A percentile compares a stretch with the other conserved stretches of the same genome.
Evolutionary conservation across 1,284 basidiomycete species (phyloP).

Genomic region (Ceratobasidium sp.): DNA sequence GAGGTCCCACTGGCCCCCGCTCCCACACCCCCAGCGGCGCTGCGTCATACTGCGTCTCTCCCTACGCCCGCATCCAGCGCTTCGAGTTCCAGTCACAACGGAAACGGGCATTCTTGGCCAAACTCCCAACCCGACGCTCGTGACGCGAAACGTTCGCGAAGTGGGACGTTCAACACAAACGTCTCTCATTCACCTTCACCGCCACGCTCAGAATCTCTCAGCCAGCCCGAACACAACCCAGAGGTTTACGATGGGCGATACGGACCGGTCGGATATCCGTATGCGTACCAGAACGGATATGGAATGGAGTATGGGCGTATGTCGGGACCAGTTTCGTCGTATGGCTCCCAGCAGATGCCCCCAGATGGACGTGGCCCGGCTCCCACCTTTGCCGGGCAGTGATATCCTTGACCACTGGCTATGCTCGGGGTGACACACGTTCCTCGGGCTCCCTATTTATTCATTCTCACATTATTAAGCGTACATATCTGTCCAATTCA

Average conservation of each 20-base stretch:
- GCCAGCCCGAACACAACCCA: slow-evolving; percentile 11
- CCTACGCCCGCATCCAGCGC: background rate
- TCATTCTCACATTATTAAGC: slow-evolving; percentile 9
- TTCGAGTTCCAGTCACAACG: background rate
- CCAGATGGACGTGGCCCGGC: slow-evolving; percentile 3
- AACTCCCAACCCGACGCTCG: background rate
- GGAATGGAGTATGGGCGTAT: slow-evolving; percentile 15
- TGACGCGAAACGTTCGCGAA: slow-evolving; percentile 8
- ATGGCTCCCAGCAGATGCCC: too few relatives aligned
- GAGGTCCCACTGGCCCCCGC: slow-evolving; percentile 28
- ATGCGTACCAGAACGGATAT: slow-evolving; percentile 21
- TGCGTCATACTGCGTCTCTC: background rate
- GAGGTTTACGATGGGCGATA: slow-evolving; percentile 1
- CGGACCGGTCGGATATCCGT: slow-evolving; percentile 5
- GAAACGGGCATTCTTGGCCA: background rate
- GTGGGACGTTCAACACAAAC: background rate
- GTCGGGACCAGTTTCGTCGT: background rate
- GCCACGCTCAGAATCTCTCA: slow-evolving; percentile 4
- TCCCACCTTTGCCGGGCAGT: slow-evolving; percentile 1
- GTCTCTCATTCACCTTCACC: slow-evolving; percentile 18
- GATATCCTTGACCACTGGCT: background rate
- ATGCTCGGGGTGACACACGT: background rate
- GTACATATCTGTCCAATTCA: slow-evolving; percentile 7
- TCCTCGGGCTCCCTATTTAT: slow-evolving; percentile 12
- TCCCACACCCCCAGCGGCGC: slow-evolving; percentile 2